A percentile compares a stretch with the other conserved stretches of the same genome.
Evolutionary conservation across 2,329 filamentous ascomycete genomes (phyloP).

Genomic region (Fusarium sp.): DNA sequence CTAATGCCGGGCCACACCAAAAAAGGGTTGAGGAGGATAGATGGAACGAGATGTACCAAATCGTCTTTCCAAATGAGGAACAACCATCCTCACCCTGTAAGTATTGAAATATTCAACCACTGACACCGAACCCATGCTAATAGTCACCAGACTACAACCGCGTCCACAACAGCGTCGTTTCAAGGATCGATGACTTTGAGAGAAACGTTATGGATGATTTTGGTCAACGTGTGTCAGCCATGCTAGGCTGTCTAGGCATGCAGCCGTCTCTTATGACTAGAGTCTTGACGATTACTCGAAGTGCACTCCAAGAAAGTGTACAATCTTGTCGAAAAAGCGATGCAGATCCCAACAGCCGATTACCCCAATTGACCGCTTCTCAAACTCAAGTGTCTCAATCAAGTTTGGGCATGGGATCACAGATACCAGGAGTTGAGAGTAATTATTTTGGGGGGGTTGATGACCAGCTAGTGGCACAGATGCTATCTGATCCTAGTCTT

Average conservation of each 20-base stretch:
- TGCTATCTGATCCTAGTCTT: neutral
- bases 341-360: neutral
- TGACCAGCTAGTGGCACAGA: conserved; percentile 1
- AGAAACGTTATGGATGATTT: conserved; percentile 5
- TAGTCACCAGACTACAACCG: conserved; percentile 15
- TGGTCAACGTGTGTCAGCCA: neutral
- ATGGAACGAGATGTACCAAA: conserved; percentile 24
- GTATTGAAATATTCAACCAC: conserved; percentile 11
- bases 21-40: conserved; percentile 24
- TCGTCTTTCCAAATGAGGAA: conserved; percentile 28
- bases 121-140: conserved; percentile 2
- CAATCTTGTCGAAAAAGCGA: neutral
- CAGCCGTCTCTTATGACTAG: neutral
- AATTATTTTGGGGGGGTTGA: neutral
- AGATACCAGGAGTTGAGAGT: neutral
- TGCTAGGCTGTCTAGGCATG: neutral
- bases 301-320: conserved; percentile 6
- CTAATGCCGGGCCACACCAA: neutral
- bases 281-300: neutral
- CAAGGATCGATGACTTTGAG: conserved; percentile 1
- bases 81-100: conserved; percentile 27
- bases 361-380: neutral
- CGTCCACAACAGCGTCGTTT: neutral
- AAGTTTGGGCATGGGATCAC: neutral
- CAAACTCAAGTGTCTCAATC: neutral